Evolutionary conservation across 108 stramenopile species (phyloP).

Genomic region (Fistulifera pelliculosa): DNA sequence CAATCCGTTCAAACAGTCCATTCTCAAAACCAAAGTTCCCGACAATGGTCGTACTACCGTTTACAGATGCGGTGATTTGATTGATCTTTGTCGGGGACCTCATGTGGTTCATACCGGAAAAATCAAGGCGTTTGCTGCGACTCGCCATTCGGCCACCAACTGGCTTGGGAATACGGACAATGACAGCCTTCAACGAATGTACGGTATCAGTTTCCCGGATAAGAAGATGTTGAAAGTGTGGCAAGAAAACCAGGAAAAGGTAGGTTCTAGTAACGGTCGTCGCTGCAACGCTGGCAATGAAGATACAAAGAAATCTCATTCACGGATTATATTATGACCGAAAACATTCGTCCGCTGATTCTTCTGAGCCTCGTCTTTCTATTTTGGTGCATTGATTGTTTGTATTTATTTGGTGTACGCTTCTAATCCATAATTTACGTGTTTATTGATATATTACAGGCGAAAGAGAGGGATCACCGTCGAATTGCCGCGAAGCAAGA

Average conservation of each 20-base stretch:
- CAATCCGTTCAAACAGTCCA: slow-evolving; percentile 96
- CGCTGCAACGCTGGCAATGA: slow-evolving; percentile 25
- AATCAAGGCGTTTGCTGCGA: slow-evolving; percentile 93
- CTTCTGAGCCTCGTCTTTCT: slow-evolving; percentile 34
- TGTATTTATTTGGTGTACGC: background rate
- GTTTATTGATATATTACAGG: slow-evolving; percentile 34
- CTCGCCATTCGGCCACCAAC: slow-evolving; percentile 86
- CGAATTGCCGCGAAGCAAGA: slow-evolving; percentile 89
- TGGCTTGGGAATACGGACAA: slow-evolving; percentile 98
- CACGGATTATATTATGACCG: slow-evolving; percentile 43
- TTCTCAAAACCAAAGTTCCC: slow-evolving; percentile 91
- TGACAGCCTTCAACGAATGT: slow-evolving; percentile 95
- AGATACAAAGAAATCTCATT: slow-evolving; percentile 68
- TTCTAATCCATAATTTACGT: background rate
- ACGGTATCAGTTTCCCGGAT: slow-evolving; percentile 97
- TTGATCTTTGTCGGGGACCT: slow-evolving; percentile 98
- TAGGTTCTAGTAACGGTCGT: slow-evolving; percentile 16
- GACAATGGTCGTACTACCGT: slow-evolving; percentile 95
- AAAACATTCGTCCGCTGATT: slow-evolving; percentile 41
- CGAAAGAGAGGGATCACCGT: slow-evolving; percentile 96
- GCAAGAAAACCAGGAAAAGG: slow-evolving; percentile 90
- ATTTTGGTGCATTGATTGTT: background rate
- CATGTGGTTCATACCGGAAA: slow-evolving; percentile 92
- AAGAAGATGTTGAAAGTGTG: slow-evolving; percentile 95
- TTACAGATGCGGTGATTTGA: slow-evolving; percentile 94